Base-by-base conservation (phyloP, 179 eudicot genomes). In the Beta corolliflora region DNA sequence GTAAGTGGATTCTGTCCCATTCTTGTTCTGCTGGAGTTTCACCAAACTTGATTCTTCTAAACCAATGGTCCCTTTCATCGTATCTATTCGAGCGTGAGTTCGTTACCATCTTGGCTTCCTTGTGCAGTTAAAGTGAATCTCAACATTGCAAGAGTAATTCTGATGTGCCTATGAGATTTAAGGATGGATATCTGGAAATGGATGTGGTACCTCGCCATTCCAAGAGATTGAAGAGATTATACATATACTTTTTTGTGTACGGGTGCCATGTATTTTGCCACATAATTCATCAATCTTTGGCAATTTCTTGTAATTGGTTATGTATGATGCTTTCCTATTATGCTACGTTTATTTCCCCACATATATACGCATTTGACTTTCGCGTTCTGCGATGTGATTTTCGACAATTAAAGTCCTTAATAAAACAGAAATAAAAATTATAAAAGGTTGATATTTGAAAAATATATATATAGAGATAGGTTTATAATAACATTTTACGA, bases 1-100 rank as follows among this genome's bases (percentile, higher is more conserved):
- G 85, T 81, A 73, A 85, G 86, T 81, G 12, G 3, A 64, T n/a
- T 14, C 48, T 6, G 1, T 19, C 18, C 50, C 65, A 16, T 3
- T 15, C 8, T 31, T 4, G 44, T 31, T 31, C 15, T 66, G 67
- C 67, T 9, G 73, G 8, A n/a, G 9, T 13, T 52, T 29, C 56
- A 2, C n/a, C 14, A 54, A 36, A 36, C 41, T 36, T 36, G 41
- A 36, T 36, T 2, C 41, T 36, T 2, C 41, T 36, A 36, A 1
- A 36, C 41, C 41, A 36, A 36, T 36, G 41, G 41, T 3, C 3
- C 41, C 41, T 2, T 36, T 36, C 41, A 36, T 36, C 41, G 2
- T 36, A 36, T 36, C 41, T 36, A 36, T 36, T 36, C 41, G 41
- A 36, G 41, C 41, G 41, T 36, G 41, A 36, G 41, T 36, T 36